Evolutionary conservation across 176 grass and related monocot species (phyloP).

Genomic region (Oryza australiensis): DNA sequence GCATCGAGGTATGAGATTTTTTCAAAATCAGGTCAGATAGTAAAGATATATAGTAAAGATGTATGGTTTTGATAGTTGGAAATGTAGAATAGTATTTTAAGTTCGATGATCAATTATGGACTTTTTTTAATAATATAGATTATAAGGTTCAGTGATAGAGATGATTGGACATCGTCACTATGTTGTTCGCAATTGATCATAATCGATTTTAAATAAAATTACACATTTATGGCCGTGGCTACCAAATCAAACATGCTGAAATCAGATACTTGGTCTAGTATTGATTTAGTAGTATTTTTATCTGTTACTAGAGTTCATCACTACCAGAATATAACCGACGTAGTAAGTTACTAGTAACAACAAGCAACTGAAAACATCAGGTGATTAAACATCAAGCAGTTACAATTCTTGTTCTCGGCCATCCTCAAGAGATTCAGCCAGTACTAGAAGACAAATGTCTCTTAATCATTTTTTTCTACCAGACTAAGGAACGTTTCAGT

Average conservation of each 20-base stretch:
- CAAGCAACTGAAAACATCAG: constrained; percentile 7
- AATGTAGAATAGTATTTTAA: no score
- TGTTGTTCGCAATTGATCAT: not conserved
- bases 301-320: not conserved
- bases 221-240: not conserved
- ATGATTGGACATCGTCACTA: no score
- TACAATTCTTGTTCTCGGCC: not conserved
- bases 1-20: no score
- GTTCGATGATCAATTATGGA: no score
- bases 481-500: not conserved
- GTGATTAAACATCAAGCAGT: not conserved
- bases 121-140: no score
- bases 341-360: not conserved
- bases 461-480: not conserved
- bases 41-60: no score
- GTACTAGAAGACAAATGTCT: not conserved
- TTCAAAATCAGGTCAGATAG: no score
- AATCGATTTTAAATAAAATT: constrained; percentile 15
- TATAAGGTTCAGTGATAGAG: no score
- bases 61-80: no score
- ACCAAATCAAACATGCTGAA: not conserved
- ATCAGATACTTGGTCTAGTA: not conserved
- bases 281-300: not conserved
- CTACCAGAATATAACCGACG: not conserved
- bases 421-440: not conserved